Conservation (phyloP, 2,329 filamentous ascomycete species). For the Endocalyx cinctus region DNA sequence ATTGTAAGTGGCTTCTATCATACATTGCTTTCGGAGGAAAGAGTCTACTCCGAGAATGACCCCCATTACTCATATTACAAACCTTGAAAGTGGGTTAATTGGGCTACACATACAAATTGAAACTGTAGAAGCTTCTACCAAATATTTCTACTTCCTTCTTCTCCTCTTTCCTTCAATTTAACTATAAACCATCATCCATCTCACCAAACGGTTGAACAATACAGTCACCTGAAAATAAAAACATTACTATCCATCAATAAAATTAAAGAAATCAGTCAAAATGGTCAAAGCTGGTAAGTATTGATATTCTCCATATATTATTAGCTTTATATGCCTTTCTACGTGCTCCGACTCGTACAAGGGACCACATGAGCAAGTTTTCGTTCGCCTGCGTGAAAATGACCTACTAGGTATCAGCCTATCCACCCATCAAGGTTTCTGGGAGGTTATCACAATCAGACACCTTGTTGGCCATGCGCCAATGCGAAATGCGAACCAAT, state of each 20-base stretch:
- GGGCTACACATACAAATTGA: constrained; percentile 9
- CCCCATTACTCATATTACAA: not conserved
- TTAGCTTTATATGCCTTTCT: not conserved
- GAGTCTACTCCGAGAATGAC: not conserved
- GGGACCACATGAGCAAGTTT: constrained; percentile 46
- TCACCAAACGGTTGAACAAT: constrained; percentile 7
- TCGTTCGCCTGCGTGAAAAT: too few species aligned
- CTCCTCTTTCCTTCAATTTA: constrained; percentile 5
- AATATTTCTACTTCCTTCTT: constrained; percentile 8
- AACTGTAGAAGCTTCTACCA: too few species aligned
- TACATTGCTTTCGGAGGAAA: not conserved
- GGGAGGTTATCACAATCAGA: too few species aligned
- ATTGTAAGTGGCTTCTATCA: constrained; percentile 20
- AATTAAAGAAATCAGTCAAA: constrained; percentile 62
- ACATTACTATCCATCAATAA: too few species aligned
- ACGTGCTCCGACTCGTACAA: too few species aligned
- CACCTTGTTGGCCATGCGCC: constrained; percentile 18
- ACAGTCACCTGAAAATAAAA: too few species aligned
- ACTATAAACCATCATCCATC: constrained; percentile 7
- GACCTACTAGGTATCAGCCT: too few species aligned
- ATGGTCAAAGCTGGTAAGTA: constrained; percentile 81
- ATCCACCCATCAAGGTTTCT: too few species aligned
- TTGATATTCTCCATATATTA: not conserved
- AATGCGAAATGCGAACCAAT: constrained; percentile 8
- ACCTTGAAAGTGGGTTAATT: too few species aligned